A percentile compares a stretch with the other conserved stretches of the same genome.
These are phyloP conservation scores for Mucor velutinosus DNA, from an alignment of 371 early-diverging fungal species.

Conservation along the genomic window DNA sequence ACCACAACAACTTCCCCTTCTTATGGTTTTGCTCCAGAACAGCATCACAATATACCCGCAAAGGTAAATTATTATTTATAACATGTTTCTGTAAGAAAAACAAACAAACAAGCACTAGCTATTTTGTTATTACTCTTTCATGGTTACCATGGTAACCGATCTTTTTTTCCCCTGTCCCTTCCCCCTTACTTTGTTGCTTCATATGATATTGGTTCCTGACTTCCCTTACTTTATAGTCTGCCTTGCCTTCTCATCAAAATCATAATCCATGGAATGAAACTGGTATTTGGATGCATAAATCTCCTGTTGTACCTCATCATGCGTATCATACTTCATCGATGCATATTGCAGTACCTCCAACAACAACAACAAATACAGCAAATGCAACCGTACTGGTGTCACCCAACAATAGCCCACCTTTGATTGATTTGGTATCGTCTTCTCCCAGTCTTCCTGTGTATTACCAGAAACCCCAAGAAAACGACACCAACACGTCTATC, in stretches of 20 bases:
- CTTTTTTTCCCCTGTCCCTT: not conserved
- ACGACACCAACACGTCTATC: not conserved
- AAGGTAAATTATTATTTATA: constrained; percentile 6
- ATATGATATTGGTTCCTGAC: not conserved
- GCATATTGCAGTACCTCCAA: constrained; percentile 11
- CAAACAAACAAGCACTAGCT: constrained; percentile 4
- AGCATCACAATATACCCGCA: constrained; percentile 8
- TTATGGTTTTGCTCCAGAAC: not conserved
- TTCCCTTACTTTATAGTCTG: not conserved
- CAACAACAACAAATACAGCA: constrained; percentile 11
- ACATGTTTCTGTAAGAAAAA: constrained; percentile 3
- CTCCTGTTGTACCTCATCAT: constrained; percentile 8
- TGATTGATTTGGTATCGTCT: not conserved
- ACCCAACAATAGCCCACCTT: constrained; percentile 9
- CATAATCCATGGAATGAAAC: constrained; percentile 26
- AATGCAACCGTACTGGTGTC: constrained; percentile 18
- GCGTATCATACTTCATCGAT: constrained; percentile 8
- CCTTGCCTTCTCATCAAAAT: not conserved
- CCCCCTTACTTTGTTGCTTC: not conserved
- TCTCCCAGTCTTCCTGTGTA: not conserved
- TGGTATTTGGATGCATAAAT: constrained; percentile 22
- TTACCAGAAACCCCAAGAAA: not conserved
- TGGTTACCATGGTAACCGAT: not conserved
- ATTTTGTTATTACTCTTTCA: not conserved
- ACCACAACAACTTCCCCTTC: not conserved